phyloP scores from a whole-genome alignment of 2,329 filamentous ascomycete genomes.

The Microcyclospora tardicrescens region DNA sequence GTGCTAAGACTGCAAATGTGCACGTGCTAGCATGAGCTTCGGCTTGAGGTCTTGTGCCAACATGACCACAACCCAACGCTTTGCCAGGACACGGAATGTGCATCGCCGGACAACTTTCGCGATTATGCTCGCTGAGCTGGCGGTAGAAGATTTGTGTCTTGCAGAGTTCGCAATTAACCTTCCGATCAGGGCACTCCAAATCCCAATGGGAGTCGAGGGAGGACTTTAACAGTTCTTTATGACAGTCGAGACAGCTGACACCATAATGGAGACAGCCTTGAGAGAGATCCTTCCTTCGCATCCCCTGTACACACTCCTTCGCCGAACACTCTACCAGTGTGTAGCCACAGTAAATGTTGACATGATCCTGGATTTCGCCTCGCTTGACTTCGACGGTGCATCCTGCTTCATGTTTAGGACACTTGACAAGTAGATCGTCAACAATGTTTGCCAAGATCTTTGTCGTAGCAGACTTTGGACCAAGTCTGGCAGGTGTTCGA shows the following conservation, averaged over 20 bases:
- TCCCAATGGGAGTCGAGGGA: slow-evolving; percentile 34
- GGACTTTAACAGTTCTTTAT: slow-evolving; percentile 39
- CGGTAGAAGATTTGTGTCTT: slow-evolving; percentile 27
- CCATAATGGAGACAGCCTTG: slow-evolving; percentile 42
- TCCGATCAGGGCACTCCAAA: slow-evolving; percentile 37
- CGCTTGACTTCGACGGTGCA: slow-evolving; percentile 42
- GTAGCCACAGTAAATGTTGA: slow-evolving; percentile 48
- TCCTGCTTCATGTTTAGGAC: slow-evolving; percentile 41
- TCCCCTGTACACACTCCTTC: slow-evolving; percentile 36
- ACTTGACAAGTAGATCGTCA: slow-evolving; percentile 47
- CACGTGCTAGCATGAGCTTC: slow-evolving; percentile 29
- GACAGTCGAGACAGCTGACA: slow-evolving; percentile 41
- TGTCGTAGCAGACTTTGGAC: slow-evolving; percentile 26
- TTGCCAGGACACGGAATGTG: slow-evolving; percentile 31
- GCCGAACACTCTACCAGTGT: slow-evolving; percentile 40
- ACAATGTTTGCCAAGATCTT: slow-evolving; percentile 48
- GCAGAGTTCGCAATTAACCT: slow-evolving; percentile 32
- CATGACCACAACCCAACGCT: slow-evolving; percentile 30
- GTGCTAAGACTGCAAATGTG: slow-evolving; percentile 34
- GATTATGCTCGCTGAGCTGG: slow-evolving; percentile 29
- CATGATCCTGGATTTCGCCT: slow-evolving; percentile 45
- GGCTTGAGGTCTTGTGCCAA: slow-evolving; percentile 27
- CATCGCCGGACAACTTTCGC: slow-evolving; percentile 29
- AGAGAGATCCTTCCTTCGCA: slow-evolving; percentile 42
- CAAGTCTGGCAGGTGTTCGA: slow-evolving; percentile 32